Evolutionary conservation across 257 asterid genomes (phyloP), one percentile per base, ranked within the genome.

Genomic region (Perilla frutescens): DNA sequence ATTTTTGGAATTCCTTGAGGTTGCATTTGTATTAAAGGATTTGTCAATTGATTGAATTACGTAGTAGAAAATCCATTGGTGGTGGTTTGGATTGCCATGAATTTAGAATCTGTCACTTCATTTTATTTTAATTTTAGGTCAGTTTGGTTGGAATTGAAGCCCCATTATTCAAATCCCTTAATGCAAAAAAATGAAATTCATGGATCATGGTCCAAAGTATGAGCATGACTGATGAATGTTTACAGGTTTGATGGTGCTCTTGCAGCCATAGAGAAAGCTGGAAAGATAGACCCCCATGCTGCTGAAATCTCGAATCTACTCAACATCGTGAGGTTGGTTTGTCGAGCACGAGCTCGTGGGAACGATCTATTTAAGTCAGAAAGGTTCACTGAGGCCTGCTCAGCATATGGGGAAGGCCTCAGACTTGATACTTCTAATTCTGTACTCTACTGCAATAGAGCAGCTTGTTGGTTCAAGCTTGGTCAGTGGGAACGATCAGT

Each of bases 401-500:
- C 87, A 8, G 97, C 97, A 11, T 94, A 94, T 56, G 91, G 82
- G 10, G 97, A 94, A 32, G 98, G 97, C 71, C 89, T 94, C 51
- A 81, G 83, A 55, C 82, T 84, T 31, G 88, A 91, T 73, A 91
- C 96, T 55, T 82, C 85, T 8, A 94, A 89, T 81, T 82, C 98
- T 7, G 88, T 94, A 67, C 90, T 94, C 60, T 89, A 83, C 80
- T 88, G 97, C 84, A 94, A 94, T 79, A 79, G 97, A 84, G 97
- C 98, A 20, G 98, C 98, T 81, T 94, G 98, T 68, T 87, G 90
- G 95, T 86, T 79, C 79, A 94, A 84, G 88, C 93, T 94, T 26
- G 95, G 90, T 29, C 83, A 77, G 57, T 94, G 92, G 93, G 93
- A 85, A 68, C 83, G 39, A 34, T 87, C 98, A 6, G 83, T 94